Evolutionary conservation across 1,139 yeast genomes (phyloP).

Genomic region (Kluyveromyces marxianus): DNA sequence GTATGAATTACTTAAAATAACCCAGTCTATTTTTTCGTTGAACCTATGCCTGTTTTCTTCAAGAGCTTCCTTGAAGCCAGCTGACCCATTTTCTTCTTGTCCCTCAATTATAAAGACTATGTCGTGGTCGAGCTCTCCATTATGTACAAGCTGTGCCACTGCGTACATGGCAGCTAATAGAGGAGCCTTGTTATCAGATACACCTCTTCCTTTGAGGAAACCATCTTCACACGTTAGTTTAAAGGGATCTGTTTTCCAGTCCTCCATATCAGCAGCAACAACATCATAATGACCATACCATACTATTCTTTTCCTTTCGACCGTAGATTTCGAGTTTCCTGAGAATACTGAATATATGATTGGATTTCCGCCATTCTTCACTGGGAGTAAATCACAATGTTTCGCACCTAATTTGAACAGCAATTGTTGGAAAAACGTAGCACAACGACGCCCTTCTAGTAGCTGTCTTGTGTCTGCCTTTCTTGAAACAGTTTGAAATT

Average conservation of each 20-base stretch:
- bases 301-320: constrained; percentile 39
- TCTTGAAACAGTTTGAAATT: constrained; percentile 72
- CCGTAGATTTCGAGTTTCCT: constrained; percentile 30
- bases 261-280: constrained; percentile 55
- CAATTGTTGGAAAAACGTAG: constrained; percentile 60
- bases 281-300: constrained; percentile 98
- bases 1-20: constrained; percentile 79
- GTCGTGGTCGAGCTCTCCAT: constrained; percentile 53
- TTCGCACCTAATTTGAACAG: constrained; percentile 66
- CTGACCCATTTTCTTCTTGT: constrained; percentile 90
- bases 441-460: constrained; percentile 83
- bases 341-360: constrained; percentile 69
- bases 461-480: constrained; percentile 49
- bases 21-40: constrained; percentile 74
- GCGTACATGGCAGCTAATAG: constrained; percentile 83
- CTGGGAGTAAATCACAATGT: constrained; percentile 61
- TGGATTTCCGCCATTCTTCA: constrained; percentile 67
- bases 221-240: constrained; percentile 71
- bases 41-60: constrained; percentile 42
- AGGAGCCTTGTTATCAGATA: constrained; percentile 93
- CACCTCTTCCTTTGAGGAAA: constrained; percentile 85
- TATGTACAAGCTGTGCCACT: constrained; percentile 61
- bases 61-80: constrained; percentile 70
- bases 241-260: constrained; percentile 81
- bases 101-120: constrained; percentile 86